These are phyloP conservation scores for Candida sojae DNA, from an alignment of 1,139 yeast genomes.

Conservation along the genomic window DNA sequence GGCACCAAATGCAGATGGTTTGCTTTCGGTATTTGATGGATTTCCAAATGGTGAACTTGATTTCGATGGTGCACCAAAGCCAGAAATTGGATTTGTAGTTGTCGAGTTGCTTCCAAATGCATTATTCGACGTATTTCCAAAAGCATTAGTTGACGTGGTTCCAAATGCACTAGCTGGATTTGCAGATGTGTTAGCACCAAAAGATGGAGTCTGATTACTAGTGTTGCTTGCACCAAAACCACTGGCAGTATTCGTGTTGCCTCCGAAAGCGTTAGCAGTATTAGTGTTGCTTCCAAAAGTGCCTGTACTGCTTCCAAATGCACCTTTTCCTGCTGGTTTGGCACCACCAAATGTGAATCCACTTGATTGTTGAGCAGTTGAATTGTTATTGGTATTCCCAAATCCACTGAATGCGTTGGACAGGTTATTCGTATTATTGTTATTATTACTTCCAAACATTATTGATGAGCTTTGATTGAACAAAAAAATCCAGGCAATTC, in stretches of 20 bases:
- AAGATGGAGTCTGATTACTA: background rate
- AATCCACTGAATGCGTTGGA: conserved; percentile 10
- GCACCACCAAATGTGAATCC: conserved; percentile 13
- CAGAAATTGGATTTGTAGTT: conserved; percentile 6
- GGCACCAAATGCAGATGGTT: conserved; percentile 13
- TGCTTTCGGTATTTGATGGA: conserved; percentile 1
- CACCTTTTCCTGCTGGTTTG: conserved; percentile 19
- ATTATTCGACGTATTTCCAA: conserved; percentile 4
- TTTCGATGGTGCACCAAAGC: conserved; percentile 9
- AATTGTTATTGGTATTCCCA: conserved; percentile 9
- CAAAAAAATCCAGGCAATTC: background rate
- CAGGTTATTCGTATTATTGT: background rate
- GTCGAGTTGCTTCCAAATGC: conserved; percentile 6
- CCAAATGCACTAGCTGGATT: conserved; percentile 1
- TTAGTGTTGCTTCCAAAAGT: conserved; percentile 1
- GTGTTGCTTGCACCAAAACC: conserved; percentile 3
- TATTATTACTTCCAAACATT: conserved; percentile 8
- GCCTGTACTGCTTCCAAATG: conserved; percentile 12
- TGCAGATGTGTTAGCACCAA: conserved; percentile 1
- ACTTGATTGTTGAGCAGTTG: background rate
- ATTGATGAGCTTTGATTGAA: background rate
- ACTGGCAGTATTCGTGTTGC: background rate
- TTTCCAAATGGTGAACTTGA: conserved; percentile 9
- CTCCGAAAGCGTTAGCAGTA: background rate
- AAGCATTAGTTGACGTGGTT: conserved; percentile 3